phyloP scores from a whole-genome alignment of 2,329 filamentous ascomycete species.

The Pestalotiopsis fici region DNA sequence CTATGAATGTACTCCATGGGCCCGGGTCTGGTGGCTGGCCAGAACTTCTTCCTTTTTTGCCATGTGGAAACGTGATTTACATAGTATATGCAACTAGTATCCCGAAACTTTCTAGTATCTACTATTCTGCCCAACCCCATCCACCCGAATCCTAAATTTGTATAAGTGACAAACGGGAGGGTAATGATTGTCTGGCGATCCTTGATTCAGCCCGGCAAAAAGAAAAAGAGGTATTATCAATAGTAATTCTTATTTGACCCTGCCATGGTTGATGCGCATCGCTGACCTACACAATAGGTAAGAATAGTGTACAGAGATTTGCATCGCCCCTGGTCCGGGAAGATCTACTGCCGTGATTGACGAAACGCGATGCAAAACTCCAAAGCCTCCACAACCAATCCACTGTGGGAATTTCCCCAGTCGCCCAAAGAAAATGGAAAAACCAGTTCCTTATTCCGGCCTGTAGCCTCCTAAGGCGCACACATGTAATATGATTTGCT shows the following conservation, averaged over 20 bases:
- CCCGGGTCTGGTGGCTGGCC: not conserved
- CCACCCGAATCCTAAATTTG: no score
- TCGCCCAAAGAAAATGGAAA: no score
- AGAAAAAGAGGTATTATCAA: not conserved
- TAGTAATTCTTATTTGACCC: not conserved
- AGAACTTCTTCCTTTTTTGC: not conserved
- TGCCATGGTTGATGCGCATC: not conserved
- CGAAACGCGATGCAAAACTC: constrained; percentile 9
- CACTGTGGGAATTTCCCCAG: not conserved
- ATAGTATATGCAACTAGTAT: not conserved
- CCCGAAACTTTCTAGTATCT: not conserved
- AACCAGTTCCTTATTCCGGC: not conserved
- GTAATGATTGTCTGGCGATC: not conserved
- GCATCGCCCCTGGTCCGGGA: constrained; percentile 1
- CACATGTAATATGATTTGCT: not conserved
- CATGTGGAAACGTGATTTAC: not conserved
- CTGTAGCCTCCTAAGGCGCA: not conserved
- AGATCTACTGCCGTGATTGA: constrained; percentile 7
- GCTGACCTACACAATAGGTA: no score
- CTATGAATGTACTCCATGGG: no score
- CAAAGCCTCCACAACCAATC: not conserved
- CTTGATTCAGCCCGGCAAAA: not conserved
- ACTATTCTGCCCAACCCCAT: not conserved
- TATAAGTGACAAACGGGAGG: no score
- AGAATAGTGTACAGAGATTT: not conserved